A percentile compares a stretch with the other conserved stretches of the same genome.
Evolutionary conservation across 495 filamentous ascomycete genomes (phyloP).

Genomic region (Penicillium waksmanii): DNA sequence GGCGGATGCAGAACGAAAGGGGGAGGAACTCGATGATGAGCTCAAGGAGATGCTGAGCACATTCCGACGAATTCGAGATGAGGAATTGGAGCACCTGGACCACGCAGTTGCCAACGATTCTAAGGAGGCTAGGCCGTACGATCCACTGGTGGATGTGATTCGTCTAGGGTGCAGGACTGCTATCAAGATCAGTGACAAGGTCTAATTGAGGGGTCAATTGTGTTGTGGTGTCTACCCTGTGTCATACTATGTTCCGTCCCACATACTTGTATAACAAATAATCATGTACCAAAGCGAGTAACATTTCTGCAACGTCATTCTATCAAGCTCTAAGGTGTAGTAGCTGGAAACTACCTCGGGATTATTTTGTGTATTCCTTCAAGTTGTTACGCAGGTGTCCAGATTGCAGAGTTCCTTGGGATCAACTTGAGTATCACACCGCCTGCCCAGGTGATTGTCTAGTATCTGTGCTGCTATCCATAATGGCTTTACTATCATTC

Average conservation of each 20-base stretch:
- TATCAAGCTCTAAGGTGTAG: too few relatives aligned
- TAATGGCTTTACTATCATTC: too few relatives aligned
- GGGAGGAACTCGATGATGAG: slow-evolving; percentile 80
- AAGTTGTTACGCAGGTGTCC: too few relatives aligned
- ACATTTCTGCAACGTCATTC: too few relatives aligned
- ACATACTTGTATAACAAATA: slow-evolving; percentile 1
- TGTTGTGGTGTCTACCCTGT: background rate
- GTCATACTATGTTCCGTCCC: background rate
- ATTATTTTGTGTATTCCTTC: too few relatives aligned
- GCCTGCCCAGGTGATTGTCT: too few relatives aligned
- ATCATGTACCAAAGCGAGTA: too few relatives aligned
- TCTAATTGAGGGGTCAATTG: slow-evolving; percentile 47
- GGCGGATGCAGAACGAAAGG: slow-evolving; percentile 60
- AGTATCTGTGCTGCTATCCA: too few relatives aligned
- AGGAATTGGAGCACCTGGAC: slow-evolving; percentile 96
- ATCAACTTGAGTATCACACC: too few relatives aligned
- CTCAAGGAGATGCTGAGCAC: slow-evolving; percentile 71
- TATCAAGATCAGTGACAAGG: slow-evolving; percentile 88
- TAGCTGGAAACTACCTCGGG: too few relatives aligned
- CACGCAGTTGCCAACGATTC: slow-evolving; percentile 92
- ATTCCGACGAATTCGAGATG: slow-evolving; percentile 85
- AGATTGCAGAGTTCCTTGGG: too few relatives aligned
- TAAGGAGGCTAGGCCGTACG: slow-evolving; percentile 84
- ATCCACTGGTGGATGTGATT: slow-evolving; percentile 85
- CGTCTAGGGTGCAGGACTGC: slow-evolving; percentile 84